phyloP scores from a whole-genome alignment of 352 stramenopile species.

The Achlya hypogyna region DNA sequence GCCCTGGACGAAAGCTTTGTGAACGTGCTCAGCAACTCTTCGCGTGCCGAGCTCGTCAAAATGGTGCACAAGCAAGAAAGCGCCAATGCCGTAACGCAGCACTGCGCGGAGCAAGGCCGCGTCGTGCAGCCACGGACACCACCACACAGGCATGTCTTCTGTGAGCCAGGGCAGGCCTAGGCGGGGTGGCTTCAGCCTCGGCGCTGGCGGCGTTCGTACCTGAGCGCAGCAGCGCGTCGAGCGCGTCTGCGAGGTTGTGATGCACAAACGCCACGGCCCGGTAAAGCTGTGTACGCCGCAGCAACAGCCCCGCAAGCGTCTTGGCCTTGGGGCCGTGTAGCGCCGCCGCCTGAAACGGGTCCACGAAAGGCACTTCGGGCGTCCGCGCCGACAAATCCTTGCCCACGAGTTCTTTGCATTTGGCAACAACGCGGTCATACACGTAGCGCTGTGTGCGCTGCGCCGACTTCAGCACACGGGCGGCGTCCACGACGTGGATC shows the following conservation, averaged over 20 bases:
- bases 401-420: slow-evolving; percentile 14
- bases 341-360: slow-evolving; percentile 72
- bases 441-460: slow-evolving; percentile 11
- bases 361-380: slow-evolving; percentile 79
- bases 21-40: background rate
- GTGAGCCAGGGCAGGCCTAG: slow-evolving; percentile 1
- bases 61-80: background rate
- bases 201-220: slow-evolving; percentile 44
- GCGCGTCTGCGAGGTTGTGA: slow-evolving; percentile 26
- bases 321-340: slow-evolving; percentile 78
- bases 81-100: slow-evolving; percentile 54
- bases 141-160: slow-evolving; percentile 78
- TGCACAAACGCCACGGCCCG: slow-evolving; percentile 60
- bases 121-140: slow-evolving; percentile 84
- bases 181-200: background rate
- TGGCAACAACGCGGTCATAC: slow-evolving; percentile 14
- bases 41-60: background rate
- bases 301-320: slow-evolving; percentile 72
- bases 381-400: slow-evolving; percentile 34
- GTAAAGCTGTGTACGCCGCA: slow-evolving; percentile 66
- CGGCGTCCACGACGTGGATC: background rate
- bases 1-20: background rate
- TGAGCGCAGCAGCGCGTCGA: slow-evolving; percentile 49
- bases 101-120: slow-evolving; percentile 69
- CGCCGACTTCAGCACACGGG: slow-evolving; percentile 14